These are phyloP conservation scores for Carex myosuroides DNA, from an alignment of 176 grass and related monocot species.

Conservation along the genomic window DNA sequence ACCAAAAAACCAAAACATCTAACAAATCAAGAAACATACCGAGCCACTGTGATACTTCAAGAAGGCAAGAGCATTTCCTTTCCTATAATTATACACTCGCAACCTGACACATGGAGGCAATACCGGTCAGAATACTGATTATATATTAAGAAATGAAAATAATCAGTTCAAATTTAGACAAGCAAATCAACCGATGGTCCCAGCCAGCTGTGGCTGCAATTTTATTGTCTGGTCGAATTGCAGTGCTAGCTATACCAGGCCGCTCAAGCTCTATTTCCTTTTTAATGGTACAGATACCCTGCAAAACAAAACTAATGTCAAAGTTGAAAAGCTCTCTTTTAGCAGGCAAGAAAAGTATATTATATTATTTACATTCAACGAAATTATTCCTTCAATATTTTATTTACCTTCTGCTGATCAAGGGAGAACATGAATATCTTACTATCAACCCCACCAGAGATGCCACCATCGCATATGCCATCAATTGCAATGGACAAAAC, in stretches of 20 bases:
- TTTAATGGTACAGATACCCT: slow-evolving; percentile 55
- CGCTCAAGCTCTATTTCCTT: slow-evolving; percentile 78
- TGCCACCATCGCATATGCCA: slow-evolving; percentile 70
- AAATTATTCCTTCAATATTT: neutral
- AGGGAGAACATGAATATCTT: slow-evolving; percentile 71
- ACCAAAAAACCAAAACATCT: neutral
- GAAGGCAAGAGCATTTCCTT: slow-evolving; percentile 68
- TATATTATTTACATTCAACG: neutral
- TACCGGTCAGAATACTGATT: slow-evolving; percentile 1
- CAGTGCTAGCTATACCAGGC: slow-evolving; percentile 49
- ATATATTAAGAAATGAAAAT: slow-evolving; percentile 12
- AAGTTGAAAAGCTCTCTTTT: neutral
- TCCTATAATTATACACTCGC: slow-evolving; percentile 73
- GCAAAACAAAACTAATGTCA: neutral
- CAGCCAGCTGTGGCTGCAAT: slow-evolving; percentile 87
- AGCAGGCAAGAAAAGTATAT: neutral
- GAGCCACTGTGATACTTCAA: slow-evolving; percentile 65
- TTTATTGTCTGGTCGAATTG: slow-evolving; percentile 72
- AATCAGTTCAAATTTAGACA: slow-evolving; percentile 17
- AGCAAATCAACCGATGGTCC: slow-evolving; percentile 67
- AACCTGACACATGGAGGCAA: slow-evolving; percentile 44
- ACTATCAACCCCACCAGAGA: slow-evolving; percentile 87
- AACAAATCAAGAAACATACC: slow-evolving; percentile 31
- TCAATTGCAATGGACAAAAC: slow-evolving; percentile 86
- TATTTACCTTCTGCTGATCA: slow-evolving; percentile 65